Base-by-base conservation (phyloP, 257 asterid species). In the Agastache rugosa region DNA sequence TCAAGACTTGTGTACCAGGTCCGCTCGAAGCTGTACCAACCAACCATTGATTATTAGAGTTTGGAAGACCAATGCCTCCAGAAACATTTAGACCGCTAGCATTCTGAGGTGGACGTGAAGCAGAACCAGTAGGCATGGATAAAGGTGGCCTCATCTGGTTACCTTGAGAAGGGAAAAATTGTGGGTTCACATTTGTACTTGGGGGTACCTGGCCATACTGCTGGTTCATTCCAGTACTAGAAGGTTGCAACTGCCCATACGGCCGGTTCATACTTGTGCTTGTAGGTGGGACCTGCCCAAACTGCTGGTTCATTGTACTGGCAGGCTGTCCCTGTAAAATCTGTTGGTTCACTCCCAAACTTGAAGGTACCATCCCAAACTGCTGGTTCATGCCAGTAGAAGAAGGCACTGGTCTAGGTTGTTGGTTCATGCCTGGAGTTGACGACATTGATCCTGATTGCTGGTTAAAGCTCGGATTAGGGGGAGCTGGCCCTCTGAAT, bases 371-470 rank as follows among this genome's bases (percentile, higher is more conserved):
- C 72, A 56, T 80, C 65, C 82, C 76, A 76, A 76, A 81, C 71
- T 86, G 97, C 74, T 83, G 93, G 82, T 84, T 87, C 91, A 79
- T 78, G 73, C 86, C 85, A 45, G 82, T 41, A 77, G 76, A 72
- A 62, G 87, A 64, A 77, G 84, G 79, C 72, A 47, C 23, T 10
- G 77, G 84, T 25, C 79, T 74, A 68, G 79, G 78, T 73, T 87
- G 96, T 44, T 82, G 97, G 83, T 79, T 81, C 83, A 84, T 76
- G 80, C 85, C 83, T 23, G 85, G 19, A 65, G 74, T 78, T 50
- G 91, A 84, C 62, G 84, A 85, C 56, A 77, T 55, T 31, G 79
- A 78, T 60, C 90, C 92, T 74, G 80, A 60, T 75, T 76, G 88
- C 75, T 74, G 89, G 86, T 81, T 81, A 60, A 74, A 64, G 63